Evolutionary conservation across 176 grass and related monocot genomes (phyloP), one percentile per base, ranked within the genome.

Genomic region (Carex scoparia): DNA sequence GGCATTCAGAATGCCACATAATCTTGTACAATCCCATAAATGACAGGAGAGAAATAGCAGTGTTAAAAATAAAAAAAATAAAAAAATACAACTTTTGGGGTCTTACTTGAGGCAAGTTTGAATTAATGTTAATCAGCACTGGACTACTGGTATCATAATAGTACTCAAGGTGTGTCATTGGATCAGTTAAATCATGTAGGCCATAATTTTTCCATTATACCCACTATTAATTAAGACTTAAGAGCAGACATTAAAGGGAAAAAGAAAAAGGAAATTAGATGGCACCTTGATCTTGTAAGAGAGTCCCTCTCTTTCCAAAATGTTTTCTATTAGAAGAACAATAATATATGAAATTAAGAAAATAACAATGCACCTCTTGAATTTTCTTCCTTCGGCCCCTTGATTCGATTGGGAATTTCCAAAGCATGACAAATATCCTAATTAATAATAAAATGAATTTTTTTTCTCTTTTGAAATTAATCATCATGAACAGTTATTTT

Each of bases 381-480:
- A 97, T 87, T 84, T 97, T 97, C 84, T 94, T 94, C 87, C 78
- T 94, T 9, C 92, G 89, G 40, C 94, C 94, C 59, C 90, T 94
- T 54, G 94, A 94, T 89, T 94, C 92, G 54, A 97, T 91, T 4
- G 94, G 94, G 74, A 97, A 97, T 40, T 85, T 87, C 86, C 89
- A 91, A 84, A 97, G 87, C 90, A 97, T 87, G 86, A 85, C 61
- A 87, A 92, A 97, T 84, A 97, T 80, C 88, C 94, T 97, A 40
- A 40, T 40, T 40, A 92, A 7, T 56, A 11, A 59, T 40, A 81
- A 85, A 85, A 32, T 76, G 14, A 68, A 31, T 33, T 13, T 65
- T 3, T 19, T 62, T 15, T 31, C n/a, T 30, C 9, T 49, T 49
- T 49, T 10, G 48, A 30, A 62, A 66, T 28, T 83, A 32, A 31